Conservation (phyloP, 1,284 basidiomycete genomes). For the Malassezia cuniculi region DNA sequence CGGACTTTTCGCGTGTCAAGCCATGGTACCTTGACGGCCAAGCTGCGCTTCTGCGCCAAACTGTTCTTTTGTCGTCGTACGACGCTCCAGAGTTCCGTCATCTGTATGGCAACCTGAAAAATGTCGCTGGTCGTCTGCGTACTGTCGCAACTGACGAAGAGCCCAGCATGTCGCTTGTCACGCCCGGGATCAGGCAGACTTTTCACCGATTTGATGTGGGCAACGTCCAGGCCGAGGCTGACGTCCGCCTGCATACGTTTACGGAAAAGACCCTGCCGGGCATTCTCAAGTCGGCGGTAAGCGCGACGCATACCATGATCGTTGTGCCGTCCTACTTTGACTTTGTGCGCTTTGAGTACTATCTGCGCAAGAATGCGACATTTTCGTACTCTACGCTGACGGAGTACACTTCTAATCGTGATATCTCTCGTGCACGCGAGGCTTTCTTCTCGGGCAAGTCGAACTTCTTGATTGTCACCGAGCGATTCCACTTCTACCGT, state of each 20-base stretch:
- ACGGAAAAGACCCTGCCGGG: slow-evolving; percentile 68
- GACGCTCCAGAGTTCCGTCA: slow-evolving; percentile 77
- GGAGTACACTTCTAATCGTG: slow-evolving; percentile 87
- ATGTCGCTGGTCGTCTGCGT: slow-evolving; percentile 66
- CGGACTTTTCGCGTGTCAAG: slow-evolving; percentile 92
- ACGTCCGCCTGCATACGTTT: slow-evolving; percentile 74
- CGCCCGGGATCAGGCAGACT: slow-evolving; percentile 48
- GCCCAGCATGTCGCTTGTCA: slow-evolving; percentile 16
- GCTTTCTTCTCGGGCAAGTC: slow-evolving; percentile 82
- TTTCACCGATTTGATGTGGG: slow-evolving; percentile 63
- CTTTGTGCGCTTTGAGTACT: slow-evolving; percentile 78
- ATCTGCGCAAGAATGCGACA: slow-evolving; percentile 57
- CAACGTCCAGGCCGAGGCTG: slow-evolving; percentile 65
- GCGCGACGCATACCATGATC: slow-evolving; percentile 71
- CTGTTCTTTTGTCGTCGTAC: slow-evolving; percentile 72
- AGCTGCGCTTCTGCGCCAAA: slow-evolving; percentile 66
- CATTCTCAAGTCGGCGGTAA: slow-evolving; percentile 77
- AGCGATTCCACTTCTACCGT: slow-evolving; percentile 94
- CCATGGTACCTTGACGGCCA: slow-evolving; percentile 91
- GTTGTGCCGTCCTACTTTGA: slow-evolving; percentile 93
- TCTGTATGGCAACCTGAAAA: slow-evolving; percentile 65
- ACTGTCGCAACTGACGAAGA: slow-evolving; percentile 9
- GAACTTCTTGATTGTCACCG: slow-evolving; percentile 75
- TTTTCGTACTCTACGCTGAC: slow-evolving; percentile 63
- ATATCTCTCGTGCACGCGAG: slow-evolving; percentile 82